A percentile compares a stretch with the other conserved stretches of the same genome.
Conservation (phyloP, 2,329 filamentous ascomycete genomes). For the Fusarium sp. region DNA sequence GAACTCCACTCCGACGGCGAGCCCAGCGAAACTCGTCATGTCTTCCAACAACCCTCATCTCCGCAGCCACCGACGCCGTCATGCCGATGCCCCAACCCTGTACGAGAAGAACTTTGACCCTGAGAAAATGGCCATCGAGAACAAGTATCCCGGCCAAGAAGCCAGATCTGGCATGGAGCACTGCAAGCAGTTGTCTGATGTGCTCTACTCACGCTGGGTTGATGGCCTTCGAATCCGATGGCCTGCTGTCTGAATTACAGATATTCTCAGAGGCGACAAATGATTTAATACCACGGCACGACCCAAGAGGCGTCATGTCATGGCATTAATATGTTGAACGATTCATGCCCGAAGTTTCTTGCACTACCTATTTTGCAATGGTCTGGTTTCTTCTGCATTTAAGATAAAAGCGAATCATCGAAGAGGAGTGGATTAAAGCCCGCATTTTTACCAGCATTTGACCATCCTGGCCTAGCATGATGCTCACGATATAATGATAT, state of each 20-base stretch:
- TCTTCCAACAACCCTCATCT: slow-evolving; percentile 88
- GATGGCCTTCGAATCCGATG: slow-evolving; percentile 83
- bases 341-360: slow-evolving; percentile 21
- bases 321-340: slow-evolving; percentile 16
- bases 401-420: slow-evolving; percentile 16
- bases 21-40: slow-evolving; percentile 76
- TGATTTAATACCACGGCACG: neutral
- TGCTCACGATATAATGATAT: slow-evolving; percentile 42
- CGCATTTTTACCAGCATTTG: slow-evolving; percentile 26
- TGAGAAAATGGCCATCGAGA: slow-evolving; percentile 63
- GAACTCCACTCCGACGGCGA: slow-evolving; percentile 60
- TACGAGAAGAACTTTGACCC: slow-evolving; percentile 61
- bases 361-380: slow-evolving; percentile 32
- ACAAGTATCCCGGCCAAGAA: slow-evolving; percentile 68
- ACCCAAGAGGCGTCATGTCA: neutral
- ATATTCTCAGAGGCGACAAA: neutral
- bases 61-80: slow-evolving; percentile 79
- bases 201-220: slow-evolving; percentile 91
- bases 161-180: slow-evolving; percentile 86
- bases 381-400: neutral
- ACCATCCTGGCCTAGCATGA: slow-evolving; percentile 18
- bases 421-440: slow-evolving; percentile 4
- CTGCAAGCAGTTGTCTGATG: slow-evolving; percentile 87
- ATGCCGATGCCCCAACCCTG: slow-evolving; percentile 59
- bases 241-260: slow-evolving; percentile 58